Evolutionary conservation across 345 rosid species (phyloP).

Genomic region (Atalantia buxifolia): DNA sequence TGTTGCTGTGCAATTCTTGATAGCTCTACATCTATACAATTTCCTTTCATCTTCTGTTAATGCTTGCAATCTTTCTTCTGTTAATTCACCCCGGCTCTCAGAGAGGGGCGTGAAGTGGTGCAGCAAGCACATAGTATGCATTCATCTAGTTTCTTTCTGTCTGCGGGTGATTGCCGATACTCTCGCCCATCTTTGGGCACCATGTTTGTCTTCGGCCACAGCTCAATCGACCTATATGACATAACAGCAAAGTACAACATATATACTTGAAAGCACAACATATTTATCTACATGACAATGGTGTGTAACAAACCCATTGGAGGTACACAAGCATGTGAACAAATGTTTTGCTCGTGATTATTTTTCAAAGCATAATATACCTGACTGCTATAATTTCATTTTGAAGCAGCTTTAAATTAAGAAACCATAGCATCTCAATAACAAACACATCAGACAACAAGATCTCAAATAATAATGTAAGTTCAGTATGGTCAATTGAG

Average conservation of each 20-base stretch:
- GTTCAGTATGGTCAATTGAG: too few species aligned
- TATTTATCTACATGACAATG: too few species aligned
- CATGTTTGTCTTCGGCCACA: constrained; percentile 57
- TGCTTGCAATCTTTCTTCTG: constrained; percentile 42
- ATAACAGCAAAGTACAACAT: background rate
- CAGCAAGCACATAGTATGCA: constrained; percentile 79
- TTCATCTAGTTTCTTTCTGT: constrained; percentile 64
- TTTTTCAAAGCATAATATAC: too few species aligned
- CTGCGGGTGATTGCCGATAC: constrained; percentile 42
- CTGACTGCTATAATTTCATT: too few species aligned
- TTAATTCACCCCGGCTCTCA: constrained; percentile 53
- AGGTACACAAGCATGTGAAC: too few species aligned
- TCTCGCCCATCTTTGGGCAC: constrained; percentile 43
- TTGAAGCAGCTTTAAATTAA: too few species aligned
- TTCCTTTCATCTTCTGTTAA: constrained; percentile 49
- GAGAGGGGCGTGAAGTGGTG: constrained; percentile 47
- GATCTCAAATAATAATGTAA: too few species aligned
- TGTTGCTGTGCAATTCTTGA: constrained; percentile 53
- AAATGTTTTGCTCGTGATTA: too few species aligned
- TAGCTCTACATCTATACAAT: constrained; percentile 56
- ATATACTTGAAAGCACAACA: background rate
- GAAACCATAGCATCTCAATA: too few species aligned
- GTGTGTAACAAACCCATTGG: too few species aligned
- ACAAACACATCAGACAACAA: too few species aligned
- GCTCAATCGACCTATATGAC: constrained; percentile 50